phyloP scores from a whole-genome alignment of 495 filamentous ascomycete species.

The Aspergillus funiculosus region DNA sequence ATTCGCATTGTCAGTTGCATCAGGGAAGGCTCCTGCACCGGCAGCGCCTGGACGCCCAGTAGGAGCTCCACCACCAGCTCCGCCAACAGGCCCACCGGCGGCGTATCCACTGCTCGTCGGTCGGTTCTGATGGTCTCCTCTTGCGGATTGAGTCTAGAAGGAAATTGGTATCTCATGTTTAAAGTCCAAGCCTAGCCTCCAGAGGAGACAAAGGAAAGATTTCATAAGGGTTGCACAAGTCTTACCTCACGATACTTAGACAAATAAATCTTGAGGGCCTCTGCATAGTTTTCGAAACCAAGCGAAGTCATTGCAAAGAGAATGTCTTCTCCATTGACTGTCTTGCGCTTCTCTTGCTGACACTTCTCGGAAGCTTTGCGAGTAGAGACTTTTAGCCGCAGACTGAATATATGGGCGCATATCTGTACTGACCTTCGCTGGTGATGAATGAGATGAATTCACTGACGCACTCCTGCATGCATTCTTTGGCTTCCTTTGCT shows the following conservation, averaged over 20 bases:
- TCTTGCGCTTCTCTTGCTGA: constrained; percentile 98
- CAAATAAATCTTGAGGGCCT: constrained; percentile 96
- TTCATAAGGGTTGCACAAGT: constrained; percentile 28
- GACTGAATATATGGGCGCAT: constrained; percentile 1
- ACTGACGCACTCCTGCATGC: constrained; percentile 99
- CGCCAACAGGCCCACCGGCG: constrained; percentile 43
- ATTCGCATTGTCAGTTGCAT: constrained; percentile 51
- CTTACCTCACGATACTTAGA: constrained; percentile 97
- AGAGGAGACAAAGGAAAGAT: constrained; percentile 13
- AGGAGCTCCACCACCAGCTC: constrained; percentile 38
- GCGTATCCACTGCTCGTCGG: constrained; percentile 67
- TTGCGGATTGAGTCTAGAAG: constrained; percentile 65
- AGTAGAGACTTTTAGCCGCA: constrained; percentile 3
- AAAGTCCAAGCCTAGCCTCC: background rate
- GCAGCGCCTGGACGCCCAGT: constrained; percentile 37
- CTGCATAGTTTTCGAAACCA: constrained; percentile 97
- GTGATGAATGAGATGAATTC: constrained; percentile 99
- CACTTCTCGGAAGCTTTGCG: constrained; percentile 92
- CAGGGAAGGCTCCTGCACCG: constrained; percentile 44
- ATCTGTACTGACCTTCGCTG: constrained; percentile 70
- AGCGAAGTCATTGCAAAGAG: constrained; percentile 98
- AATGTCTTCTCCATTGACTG: constrained; percentile 97
- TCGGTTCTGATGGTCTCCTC: constrained; percentile 66
- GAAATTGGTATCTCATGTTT: constrained; percentile 9
- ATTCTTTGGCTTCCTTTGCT: constrained; percentile 98